Conservation (phyloP, 148 eudicot species). For the Amaranthus cruentus region DNA sequence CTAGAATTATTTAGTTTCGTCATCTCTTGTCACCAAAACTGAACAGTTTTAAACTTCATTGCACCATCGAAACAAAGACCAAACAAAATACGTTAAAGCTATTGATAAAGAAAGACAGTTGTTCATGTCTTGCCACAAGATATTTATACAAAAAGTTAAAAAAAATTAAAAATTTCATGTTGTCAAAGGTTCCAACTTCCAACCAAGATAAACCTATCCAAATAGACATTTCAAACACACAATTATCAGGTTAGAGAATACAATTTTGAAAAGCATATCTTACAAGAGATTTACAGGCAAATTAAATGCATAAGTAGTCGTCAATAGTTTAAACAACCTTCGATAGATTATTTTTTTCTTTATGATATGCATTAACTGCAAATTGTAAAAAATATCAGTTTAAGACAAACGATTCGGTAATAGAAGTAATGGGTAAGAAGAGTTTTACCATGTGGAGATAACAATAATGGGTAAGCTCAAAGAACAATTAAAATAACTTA, state of each 20-base stretch:
- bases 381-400: too few relatives aligned
- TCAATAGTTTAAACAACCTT: slow-evolving; percentile 32
- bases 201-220: not conserved
- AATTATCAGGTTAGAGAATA: not conserved
- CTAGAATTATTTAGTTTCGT: slow-evolving; percentile 45
- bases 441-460: too few relatives aligned
- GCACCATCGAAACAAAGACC: slow-evolving; percentile 36
- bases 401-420: too few relatives aligned
- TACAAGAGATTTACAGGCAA: not conserved
- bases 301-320: not conserved
- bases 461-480: too few relatives aligned
- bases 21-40: slow-evolving; percentile 95
- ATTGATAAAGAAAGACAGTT: not conserved
- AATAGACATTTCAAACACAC: not conserved
- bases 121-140: not conserved
- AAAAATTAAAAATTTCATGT: not conserved
- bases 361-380: slow-evolving; percentile 4
- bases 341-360: slow-evolving; percentile 29
- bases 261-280: not conserved
- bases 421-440: too few relatives aligned
- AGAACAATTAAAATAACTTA: too few relatives aligned
- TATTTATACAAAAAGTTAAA: not conserved
- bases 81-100: not conserved
- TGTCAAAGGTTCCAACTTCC: slow-evolving; percentile 2
- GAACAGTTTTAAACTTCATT: slow-evolving; percentile 62